These are phyloP conservation scores for Picea mariana DNA, from an alignment of 83 land plant genomes.

Conservation along the genomic window DNA sequence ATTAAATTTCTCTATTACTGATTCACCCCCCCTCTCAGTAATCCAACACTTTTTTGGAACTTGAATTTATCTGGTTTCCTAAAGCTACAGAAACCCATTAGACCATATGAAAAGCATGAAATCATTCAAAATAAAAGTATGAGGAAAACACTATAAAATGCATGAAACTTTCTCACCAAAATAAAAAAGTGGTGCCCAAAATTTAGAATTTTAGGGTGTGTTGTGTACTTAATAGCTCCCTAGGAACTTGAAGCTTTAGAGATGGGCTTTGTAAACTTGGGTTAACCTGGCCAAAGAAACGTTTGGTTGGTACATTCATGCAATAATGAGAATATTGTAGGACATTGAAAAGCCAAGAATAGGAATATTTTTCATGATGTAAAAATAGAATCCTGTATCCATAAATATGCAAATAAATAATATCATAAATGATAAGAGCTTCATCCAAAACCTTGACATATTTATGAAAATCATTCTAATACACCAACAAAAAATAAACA, in stretches of 20 bases:
- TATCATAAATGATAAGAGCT: not conserved
- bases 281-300: not conserved
- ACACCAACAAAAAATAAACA: not conserved
- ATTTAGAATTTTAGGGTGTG: too few relatives aligned
- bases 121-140: too few relatives aligned
- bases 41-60: too few relatives aligned
- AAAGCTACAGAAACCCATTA: too few relatives aligned
- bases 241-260: not conserved
- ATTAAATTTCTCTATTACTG: too few relatives aligned
- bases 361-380: not conserved
- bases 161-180: too few relatives aligned
- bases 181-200: too few relatives aligned
- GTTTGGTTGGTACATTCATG: not conserved
- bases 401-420: not conserved
- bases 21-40: too few relatives aligned
- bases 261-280: not conserved
- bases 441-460: not conserved
- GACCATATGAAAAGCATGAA: too few relatives aligned
- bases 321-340: not conserved
- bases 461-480: not conserved
- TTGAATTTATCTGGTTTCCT: too few relatives aligned
- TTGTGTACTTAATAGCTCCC: too few relatives aligned
- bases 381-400: not conserved
- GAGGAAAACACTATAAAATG: too few relatives aligned
- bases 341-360: slow-evolving; percentile 3